Evolutionary conservation across 2,329 filamentous ascomycete genomes (phyloP).

Genomic region (Amesomyces nigricolor): DNA sequence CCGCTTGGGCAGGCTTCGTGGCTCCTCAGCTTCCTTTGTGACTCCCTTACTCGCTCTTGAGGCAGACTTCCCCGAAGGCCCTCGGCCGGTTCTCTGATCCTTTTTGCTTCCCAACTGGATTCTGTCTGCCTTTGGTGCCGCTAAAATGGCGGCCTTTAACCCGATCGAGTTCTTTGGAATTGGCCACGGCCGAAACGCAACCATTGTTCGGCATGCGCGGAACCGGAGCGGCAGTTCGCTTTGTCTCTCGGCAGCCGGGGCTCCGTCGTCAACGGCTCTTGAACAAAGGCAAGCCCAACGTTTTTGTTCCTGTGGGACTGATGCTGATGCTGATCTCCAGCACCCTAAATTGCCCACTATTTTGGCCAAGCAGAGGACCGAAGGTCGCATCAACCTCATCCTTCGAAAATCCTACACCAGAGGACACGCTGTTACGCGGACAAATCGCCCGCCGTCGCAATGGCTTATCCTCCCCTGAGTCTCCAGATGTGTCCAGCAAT

Average conservation of each 20-base stretch:
- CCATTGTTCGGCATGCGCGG: neutral
- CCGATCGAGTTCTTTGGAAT: constrained; percentile 13
- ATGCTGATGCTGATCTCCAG: neutral
- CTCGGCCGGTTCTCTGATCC: no score
- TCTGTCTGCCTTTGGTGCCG: neutral
- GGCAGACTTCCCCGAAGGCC: no score
- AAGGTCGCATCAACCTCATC: neutral
- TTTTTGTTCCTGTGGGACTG: neutral
- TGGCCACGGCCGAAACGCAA: neutral
- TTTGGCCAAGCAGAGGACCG: no score
- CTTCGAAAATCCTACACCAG: constrained; percentile 1
- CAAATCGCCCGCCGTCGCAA: neutral
- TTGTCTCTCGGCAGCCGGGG: neutral
- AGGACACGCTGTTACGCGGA: neutral
- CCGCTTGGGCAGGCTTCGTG: neutral
- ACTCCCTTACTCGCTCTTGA: no score
- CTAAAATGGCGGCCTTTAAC: constrained; percentile 7
- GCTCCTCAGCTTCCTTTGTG: no score
- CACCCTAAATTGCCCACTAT: neutral
- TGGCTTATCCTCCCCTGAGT: neutral
- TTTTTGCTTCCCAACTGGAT: no score
- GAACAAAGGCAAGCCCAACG: neutral
- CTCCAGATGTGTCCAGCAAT: constrained; percentile 3
- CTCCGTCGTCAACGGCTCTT: neutral
- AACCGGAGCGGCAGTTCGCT: neutral